phyloP scores from a whole-genome alignment of 768 basidiomycete species.

The Tephrocybe sp. region DNA sequence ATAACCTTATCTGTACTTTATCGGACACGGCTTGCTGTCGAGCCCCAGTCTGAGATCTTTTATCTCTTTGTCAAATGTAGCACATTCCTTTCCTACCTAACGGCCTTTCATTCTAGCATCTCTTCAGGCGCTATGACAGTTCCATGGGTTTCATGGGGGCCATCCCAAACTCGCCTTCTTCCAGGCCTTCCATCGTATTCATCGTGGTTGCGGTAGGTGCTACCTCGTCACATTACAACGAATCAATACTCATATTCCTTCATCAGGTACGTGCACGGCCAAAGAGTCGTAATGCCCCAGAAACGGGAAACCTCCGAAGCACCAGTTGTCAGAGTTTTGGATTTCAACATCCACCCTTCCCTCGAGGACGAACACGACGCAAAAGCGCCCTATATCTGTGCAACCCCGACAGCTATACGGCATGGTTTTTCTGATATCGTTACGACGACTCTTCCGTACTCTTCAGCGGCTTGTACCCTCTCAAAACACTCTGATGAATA shows the following conservation, averaged over 20 bases:
- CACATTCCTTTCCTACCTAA: slow-evolving; percentile 16
- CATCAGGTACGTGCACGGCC: slow-evolving; percentile 20
- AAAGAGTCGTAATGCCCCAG: slow-evolving; percentile 15
- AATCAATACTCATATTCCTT: neutral
- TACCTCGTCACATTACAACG: neutral
- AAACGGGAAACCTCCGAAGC: neutral
- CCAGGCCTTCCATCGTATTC: slow-evolving; percentile 20
- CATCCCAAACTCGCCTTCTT: neutral
- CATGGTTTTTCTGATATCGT: slow-evolving; percentile 13
- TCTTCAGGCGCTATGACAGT: neutral
- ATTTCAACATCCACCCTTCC: slow-evolving; percentile 14
- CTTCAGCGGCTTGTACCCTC: neutral
- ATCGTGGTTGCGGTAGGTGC: slow-evolving; percentile 18
- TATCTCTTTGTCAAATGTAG: slow-evolving; percentile 10
- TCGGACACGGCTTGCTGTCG: neutral
- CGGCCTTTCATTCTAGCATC: neutral
- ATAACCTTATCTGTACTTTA: slow-evolving; percentile 9
- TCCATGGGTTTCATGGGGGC: slow-evolving; percentile 3
- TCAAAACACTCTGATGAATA: slow-evolving; percentile 9
- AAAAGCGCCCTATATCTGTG: neutral
- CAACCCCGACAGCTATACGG: slow-evolving; percentile 5
- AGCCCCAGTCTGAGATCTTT: neutral
- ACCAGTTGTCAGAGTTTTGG: slow-evolving; percentile 11
- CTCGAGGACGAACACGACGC: neutral
- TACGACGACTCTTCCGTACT: slow-evolving; percentile 14